phyloP scores from a whole-genome alignment of 2,329 filamentous ascomycete genomes.

The Verticillium klebahnii region DNA sequence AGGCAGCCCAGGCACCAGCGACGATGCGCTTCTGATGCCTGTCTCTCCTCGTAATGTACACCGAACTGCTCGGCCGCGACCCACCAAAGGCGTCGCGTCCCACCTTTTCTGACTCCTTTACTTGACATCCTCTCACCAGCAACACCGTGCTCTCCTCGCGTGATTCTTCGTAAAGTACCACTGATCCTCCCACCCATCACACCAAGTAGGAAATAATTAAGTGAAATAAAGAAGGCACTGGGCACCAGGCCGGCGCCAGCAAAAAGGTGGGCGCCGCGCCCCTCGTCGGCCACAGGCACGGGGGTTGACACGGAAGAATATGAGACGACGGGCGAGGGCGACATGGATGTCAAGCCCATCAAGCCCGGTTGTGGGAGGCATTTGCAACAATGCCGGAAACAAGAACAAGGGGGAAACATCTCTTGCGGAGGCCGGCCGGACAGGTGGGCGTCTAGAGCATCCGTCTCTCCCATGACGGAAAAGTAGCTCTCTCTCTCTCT shows the following conservation, averaged over 20 bases:
- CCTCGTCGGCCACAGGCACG: not conserved
- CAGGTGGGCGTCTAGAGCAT: not conserved
- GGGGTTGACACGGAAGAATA: not conserved
- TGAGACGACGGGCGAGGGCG: not conserved
- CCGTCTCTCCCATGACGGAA: not conserved
- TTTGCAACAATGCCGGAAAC: not conserved
- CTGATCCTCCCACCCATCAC: not conserved
- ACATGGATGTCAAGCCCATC: not conserved
- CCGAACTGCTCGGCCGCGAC: not conserved
- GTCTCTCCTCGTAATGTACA: not conserved
- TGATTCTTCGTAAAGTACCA: not conserved
- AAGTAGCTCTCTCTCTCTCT: not conserved
- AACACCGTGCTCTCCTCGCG: not conserved
- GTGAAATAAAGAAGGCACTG: not conserved
- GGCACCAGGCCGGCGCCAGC: not conserved
- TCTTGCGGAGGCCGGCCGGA: not conserved
- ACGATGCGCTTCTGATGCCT: not conserved
- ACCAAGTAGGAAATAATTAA: not conserved
- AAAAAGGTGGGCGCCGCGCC: not conserved
- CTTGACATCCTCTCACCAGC: not conserved
- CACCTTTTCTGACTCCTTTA: not conserved
- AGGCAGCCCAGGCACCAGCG: not conserved
- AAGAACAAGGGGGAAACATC: not conserved
- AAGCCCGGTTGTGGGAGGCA: not conserved
- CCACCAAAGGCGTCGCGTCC: not conserved